Base-by-base conservation (phyloP, 768 basidiomycete species). In the Lactarius akahatsu region DNA sequence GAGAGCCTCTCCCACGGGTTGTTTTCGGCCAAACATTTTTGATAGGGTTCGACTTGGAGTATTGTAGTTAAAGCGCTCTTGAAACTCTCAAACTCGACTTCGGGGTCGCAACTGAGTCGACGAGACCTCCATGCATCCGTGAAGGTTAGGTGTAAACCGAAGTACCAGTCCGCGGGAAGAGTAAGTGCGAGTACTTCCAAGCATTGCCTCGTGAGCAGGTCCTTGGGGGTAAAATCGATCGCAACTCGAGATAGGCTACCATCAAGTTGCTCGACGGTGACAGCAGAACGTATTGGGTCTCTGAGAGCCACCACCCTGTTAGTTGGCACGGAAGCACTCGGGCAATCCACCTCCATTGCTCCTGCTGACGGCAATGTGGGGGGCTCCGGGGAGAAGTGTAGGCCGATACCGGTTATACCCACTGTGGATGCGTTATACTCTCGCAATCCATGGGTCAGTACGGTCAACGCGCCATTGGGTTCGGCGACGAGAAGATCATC, bases 401-500 rank as follows among this genome's bases (percentile, higher is more conserved):
- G 59, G 32, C 62, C 38, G 16, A 54, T 38, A 20, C 67, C 57
- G 3, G 54, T 57, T 20, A 50, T 47, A 26, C 36, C 60, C 18
- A 58, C 45, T 45, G 54, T 13, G 18, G 54, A 28, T 75, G 56
- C 36, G 71, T 74, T n/a, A 81, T 71, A 67, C 28, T 78, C 76
- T n/a, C 75, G 74, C 11, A 79, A 70, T 1, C 88, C 90, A 69
- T 91, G 88, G 0, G 88, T 91, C 45, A 89, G 75, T 4, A 94
- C 72, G 0, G 78, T 75, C 11, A 93, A 75, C 10, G 74, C 74
- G 36, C 86, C 81, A 57, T 84, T 79, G 3, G 86, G 81, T 57
- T 82, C 85, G 57, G 92, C 75, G 18, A 89, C 76, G 5, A 96
- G 76, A 11, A 94, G 78, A 74, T 97, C 95, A 73, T 81, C 81